These are phyloP conservation scores for Pseudoneurospora amorphoporcata DNA, from an alignment of 495 filamentous ascomycete species.

Conservation along the genomic window DNA sequence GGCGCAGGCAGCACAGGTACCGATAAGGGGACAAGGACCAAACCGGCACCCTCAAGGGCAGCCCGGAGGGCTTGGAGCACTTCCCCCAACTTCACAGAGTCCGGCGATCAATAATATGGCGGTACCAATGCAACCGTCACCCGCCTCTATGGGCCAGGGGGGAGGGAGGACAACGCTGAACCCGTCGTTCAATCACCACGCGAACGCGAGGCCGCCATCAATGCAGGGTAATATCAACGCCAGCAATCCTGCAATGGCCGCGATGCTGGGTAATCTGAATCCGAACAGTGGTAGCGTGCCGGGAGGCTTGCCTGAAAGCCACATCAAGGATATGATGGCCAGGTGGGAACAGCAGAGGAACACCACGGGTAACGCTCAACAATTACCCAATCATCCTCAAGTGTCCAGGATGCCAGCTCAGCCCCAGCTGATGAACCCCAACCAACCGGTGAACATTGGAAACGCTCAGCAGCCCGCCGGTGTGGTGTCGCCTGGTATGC, in stretches of 20 bases:
- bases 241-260: constrained; percentile 8
- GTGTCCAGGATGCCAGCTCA: constrained; percentile 15
- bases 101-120: constrained; percentile 42
- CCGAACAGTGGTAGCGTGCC: constrained; percentile 10
- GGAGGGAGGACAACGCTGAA: constrained; percentile 19
- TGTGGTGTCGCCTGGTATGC: constrained; percentile 1
- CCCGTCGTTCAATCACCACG: constrained; percentile 22
- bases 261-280: constrained; percentile 22
- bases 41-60: constrained; percentile 36
- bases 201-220: constrained; percentile 15
- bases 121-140: constrained; percentile 35
- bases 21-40: constrained; percentile 18
- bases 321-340: constrained; percentile 30
- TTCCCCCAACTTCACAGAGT: constrained; percentile 37
- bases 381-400: constrained; percentile 9
- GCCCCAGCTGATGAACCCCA: constrained; percentile 6
- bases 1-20: constrained; percentile 13
- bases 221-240: constrained; percentile 12
- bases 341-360: constrained; percentile 25
- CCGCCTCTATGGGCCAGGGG: constrained; percentile 31
- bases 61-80: constrained; percentile 32
- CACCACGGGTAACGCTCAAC: constrained; percentile 5
- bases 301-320: constrained; percentile 27
- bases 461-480: constrained; percentile 11
- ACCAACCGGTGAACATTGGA: constrained; percentile 12